Base-by-base conservation (phyloP, 2,329 filamentous ascomycete genomes). In the Fusarium marasasianum region DNA sequence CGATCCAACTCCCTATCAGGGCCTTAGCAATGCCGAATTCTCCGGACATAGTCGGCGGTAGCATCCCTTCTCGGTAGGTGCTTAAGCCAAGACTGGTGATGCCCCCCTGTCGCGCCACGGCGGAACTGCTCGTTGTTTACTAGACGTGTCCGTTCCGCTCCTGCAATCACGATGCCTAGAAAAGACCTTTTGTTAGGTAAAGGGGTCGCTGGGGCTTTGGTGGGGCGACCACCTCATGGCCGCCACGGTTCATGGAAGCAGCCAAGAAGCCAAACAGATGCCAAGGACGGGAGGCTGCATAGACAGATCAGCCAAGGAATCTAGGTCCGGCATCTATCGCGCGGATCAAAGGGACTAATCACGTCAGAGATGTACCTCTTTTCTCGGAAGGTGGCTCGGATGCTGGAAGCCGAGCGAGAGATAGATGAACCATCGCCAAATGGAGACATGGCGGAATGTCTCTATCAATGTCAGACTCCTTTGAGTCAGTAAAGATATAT, bases 251-350 rank as follows among this genome's bases (percentile, higher is more conserved):
- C 10, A 63, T 47, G 35, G 24, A 17, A 37, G 17, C 11, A 24
- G 41, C 41, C 47, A 66, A 66, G 66, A 54, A 47, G 31, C 66
- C 66, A 70, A 59, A 61, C 45, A 59, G 67, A 70, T 70, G 67
- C 67, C 67, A 70, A 70, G 67, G 53, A 54, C 67, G 66, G 67
- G 67, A 54, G 67, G 67, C 40, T 70, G 58, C 66, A 70, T 70
- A 48, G 57, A 59, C 58, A 51, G 51, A 58, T 58, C 40, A 31
- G 43, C 51, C 66, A 64, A 64, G 51, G 22, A 17, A 47, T 37
- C 26, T 41, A 53, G 55, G 58, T 43, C 20, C 43, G 48, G 64
- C 55, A 69, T 47, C 38, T 69, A 24, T 31, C 6, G 22, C 37
- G 37, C 48, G 31, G 24, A 26, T 54, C 26, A 70, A 47, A 47